Evolutionary conservation across 1,139 yeast genomes (phyloP), one percentile per base, ranked within the genome.

Genomic region (Geotrichum klebahnii): DNA sequence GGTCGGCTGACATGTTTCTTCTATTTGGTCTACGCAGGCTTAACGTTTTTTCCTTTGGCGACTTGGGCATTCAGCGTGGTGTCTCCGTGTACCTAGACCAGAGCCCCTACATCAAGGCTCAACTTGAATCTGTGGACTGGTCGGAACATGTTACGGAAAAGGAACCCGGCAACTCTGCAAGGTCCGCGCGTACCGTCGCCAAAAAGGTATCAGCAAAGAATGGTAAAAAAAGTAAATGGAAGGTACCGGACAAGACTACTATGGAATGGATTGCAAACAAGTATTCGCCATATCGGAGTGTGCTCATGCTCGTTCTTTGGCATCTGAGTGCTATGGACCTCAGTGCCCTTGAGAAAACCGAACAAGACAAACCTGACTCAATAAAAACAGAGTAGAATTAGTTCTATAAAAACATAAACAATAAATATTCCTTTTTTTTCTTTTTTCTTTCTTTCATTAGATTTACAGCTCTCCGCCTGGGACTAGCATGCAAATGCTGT

Each of bases 1-100:
- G 97, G 97, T 81, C 90, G 8, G 94, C 95, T 0, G 85, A 84
- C 52, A 89, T 89, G 96, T 89, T 88, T 67, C 69, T 84, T 16
- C 64, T 83, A 19, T 87, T 88, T 62, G 84, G 85, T 0, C 68
- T 89, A 43, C 75, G 75, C 29, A 75, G 85, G 53, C 63, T 78
- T 63, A 82, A 89, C 62, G 79, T 86, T 0, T 86, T 87, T 65
- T 84, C 94, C 1, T 72, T 79, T 12, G 89, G 82, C 32, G 97
- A 90, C 67, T 70, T 89, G 50, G 97, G 96, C 1, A 78, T 89
- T 1, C 90, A 92, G 35, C 71, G 95, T 57, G 97, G 97, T 0
- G 78, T 82, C 54, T 77, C 88, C 0, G 67, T 74, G 34, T 89
- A 86, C 63, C 66, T 86, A 39, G 69, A 70, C 19, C 72, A 71